A percentile compares a stretch with the other conserved stretches of the same genome.
phyloP scores from a whole-genome alignment of 2,329 filamentous ascomycete species.

The Claviceps digitariae region DNA sequence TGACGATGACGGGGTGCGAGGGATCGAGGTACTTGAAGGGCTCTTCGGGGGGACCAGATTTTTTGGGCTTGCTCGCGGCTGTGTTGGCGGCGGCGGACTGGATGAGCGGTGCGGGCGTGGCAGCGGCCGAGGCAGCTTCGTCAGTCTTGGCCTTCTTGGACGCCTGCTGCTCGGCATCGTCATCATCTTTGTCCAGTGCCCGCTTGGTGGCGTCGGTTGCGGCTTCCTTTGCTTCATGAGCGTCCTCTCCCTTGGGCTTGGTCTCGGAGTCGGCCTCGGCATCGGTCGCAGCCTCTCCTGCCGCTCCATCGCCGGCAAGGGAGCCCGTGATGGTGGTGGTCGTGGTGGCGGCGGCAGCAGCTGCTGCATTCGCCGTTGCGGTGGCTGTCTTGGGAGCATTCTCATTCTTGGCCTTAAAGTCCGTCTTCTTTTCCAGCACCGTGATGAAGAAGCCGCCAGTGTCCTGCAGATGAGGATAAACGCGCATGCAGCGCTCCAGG shows the following conservation, averaged over 20 bases:
- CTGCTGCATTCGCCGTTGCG: conserved; percentile 4
- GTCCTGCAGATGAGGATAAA: conserved; percentile 92
- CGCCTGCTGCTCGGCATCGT: conserved; percentile 21
- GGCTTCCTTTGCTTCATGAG: conserved; percentile 10
- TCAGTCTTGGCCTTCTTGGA: conserved; percentile 37
- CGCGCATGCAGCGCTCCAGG: conserved; percentile 78
- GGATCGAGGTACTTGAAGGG: conserved; percentile 81
- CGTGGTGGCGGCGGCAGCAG: conserved; percentile 4
- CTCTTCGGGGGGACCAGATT: conserved; percentile 58
- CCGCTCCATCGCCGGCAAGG: too few species aligned
- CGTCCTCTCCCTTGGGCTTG: conserved; percentile 17
- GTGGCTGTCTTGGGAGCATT: conserved; percentile 30
- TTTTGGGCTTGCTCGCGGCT: conserved; percentile 20
- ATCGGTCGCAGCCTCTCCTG: conserved; percentile 4
- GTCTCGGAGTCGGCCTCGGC: conserved; percentile 14
- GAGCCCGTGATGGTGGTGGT: conserved; percentile 17
- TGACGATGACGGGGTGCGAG: conserved; percentile 60
- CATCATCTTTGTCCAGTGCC: conserved; percentile 19
- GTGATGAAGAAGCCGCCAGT: conserved; percentile 97
- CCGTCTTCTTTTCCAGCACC: conserved; percentile 79
- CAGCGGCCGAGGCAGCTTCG: conserved; percentile 5
- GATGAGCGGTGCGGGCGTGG: conserved; percentile 7
- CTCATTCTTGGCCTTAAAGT: conserved; percentile 68
- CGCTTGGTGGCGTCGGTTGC: conserved; percentile 21
- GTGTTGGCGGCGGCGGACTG: conserved; percentile 11